Evolutionary conservation across 2,329 filamentous ascomycete genomes (phyloP).

Genomic region (Coniochaeta sp.): DNA sequence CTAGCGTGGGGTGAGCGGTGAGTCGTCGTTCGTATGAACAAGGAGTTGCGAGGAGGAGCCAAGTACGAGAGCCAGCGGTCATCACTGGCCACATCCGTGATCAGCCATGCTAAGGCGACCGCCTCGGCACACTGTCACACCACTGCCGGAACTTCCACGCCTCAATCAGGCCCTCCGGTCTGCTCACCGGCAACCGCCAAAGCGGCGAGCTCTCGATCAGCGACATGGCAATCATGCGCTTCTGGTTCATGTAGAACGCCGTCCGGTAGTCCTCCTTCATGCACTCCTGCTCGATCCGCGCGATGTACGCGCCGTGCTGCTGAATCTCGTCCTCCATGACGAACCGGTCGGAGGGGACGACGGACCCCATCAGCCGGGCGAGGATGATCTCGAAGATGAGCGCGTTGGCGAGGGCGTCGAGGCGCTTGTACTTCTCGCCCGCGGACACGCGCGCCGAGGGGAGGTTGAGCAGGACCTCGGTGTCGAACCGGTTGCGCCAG

Average conservation of each 20-base stretch:
- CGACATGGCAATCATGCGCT: neutral
- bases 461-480: neutral
- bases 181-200: neutral
- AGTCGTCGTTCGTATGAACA: no score
- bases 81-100: neutral
- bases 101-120: neutral
- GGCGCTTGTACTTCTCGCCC: neutral
- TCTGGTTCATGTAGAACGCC: neutral
- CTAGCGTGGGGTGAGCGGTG: no score
- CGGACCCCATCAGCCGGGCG: neutral
- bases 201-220: neutral
- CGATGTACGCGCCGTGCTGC: neutral
- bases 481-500: neutral
- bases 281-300: neutral
- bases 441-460: neutral
- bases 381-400: neutral
- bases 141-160: neutral
- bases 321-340: neutral
- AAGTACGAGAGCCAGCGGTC: no score
- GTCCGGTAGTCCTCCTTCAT: neutral
- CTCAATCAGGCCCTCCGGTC: neutral
- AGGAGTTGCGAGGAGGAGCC: no score
- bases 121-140: neutral
- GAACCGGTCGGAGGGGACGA: neutral
- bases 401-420: neutral